phyloP scores from a whole-genome alignment of 1,284 basidiomycete species.

The Leucoagaricus sp. region DNA sequence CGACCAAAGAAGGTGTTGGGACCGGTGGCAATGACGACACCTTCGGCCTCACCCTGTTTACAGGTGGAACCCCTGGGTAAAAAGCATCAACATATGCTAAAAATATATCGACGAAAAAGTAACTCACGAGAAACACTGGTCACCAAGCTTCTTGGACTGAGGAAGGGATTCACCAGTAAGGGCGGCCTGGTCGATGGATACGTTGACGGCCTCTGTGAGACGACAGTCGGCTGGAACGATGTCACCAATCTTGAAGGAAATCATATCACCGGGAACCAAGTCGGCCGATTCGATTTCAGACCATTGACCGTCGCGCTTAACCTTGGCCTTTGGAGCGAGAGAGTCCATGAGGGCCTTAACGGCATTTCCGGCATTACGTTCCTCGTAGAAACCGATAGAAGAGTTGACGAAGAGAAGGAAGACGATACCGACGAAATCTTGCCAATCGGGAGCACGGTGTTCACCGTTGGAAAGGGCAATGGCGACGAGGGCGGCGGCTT shows the following conservation, averaged over 20 bases:
- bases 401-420: constrained; percentile 94
- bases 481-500: constrained; percentile 94
- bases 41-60: constrained; percentile 97
- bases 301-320: constrained; percentile 85
- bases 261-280: constrained; percentile 92
- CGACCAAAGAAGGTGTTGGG: constrained; percentile 96
- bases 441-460: constrained; percentile 88
- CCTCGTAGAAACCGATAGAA: constrained; percentile 97
- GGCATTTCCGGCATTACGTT: constrained; percentile 95
- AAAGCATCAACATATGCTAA: constrained; percentile 16
- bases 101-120: constrained; percentile 13
- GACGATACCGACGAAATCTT: constrained; percentile 97
- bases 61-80: constrained; percentile 83
- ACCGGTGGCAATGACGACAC: constrained; percentile 95
- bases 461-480: constrained; percentile 96
- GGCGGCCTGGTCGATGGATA: constrained; percentile 96
- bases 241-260: constrained; percentile 98
- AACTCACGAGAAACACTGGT: constrained; percentile 94
- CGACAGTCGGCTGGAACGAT: constrained; percentile 96
- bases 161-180: constrained; percentile 96
- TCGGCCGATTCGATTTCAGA: constrained; percentile 85
- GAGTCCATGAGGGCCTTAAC: constrained; percentile 99
- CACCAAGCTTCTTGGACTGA: constrained; percentile 85
- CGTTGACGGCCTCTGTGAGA: constrained; percentile 93
- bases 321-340: constrained; percentile 95